phyloP scores from a whole-genome alignment of 305 asterid species.

The Salvia sclarea region DNA sequence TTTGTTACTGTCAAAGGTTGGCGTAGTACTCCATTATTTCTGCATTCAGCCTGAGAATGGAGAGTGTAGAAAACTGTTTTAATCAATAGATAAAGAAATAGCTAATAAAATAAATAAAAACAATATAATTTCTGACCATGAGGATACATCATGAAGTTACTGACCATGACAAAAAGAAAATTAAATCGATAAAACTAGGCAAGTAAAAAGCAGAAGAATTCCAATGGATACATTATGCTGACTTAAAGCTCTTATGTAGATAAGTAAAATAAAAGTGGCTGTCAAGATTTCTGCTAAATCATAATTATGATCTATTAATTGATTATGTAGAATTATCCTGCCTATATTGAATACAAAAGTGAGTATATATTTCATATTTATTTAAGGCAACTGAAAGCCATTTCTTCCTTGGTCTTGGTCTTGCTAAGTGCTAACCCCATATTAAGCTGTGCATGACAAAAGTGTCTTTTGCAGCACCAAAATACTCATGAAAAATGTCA shows the following conservation, averaged over 20 bases:
- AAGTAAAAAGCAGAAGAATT: conserved; percentile 9
- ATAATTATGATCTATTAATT: background rate
- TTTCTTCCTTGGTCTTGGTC: background rate
- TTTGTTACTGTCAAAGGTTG: conserved; percentile 61
- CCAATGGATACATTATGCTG: background rate
- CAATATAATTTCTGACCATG: background rate
- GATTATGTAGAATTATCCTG: background rate
- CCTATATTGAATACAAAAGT: background rate
- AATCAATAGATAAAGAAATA: too few relatives aligned
- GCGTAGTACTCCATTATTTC: conserved; percentile 66
- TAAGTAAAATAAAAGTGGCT: conserved; percentile 17
- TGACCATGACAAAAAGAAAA: background rate
- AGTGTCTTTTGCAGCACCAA: background rate
- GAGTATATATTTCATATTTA: conserved; percentile 2
- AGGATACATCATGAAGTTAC: conserved; percentile 16
- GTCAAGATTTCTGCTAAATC: conserved; percentile 16
- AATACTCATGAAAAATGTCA: conserved; percentile 4
- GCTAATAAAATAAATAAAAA: background rate
- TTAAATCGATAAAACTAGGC: conserved; percentile 8
- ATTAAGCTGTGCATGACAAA: conserved; percentile 6
- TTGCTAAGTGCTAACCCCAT: background rate
- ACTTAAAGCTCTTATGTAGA: conserved; percentile 4
- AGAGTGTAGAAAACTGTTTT: conserved; percentile 11
- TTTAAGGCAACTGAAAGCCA: background rate
- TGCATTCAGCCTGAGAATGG: conserved; percentile 69